Percentiles rank a stretch among this genome's conserved stretches.
Evolutionary conservation across 1,284 basidiomycete species (phyloP).

Genomic region (Ganoderma boninense): DNA sequence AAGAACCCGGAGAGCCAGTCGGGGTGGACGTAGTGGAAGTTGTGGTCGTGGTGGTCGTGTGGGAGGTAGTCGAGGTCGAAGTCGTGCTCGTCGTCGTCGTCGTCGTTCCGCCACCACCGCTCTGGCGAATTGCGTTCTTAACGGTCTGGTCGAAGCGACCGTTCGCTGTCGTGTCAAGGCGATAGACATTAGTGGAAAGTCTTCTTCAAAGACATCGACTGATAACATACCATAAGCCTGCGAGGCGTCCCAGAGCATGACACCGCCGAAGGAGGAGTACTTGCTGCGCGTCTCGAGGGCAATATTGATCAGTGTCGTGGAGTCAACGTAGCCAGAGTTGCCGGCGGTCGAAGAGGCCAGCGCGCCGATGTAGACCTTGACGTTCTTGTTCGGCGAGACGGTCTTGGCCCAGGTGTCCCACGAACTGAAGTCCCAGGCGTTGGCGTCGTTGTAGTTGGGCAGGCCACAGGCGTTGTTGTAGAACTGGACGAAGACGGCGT

Average conservation of each 20-base stretch:
- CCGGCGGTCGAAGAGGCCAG: constrained; percentile 60
- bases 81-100: constrained; percentile 19
- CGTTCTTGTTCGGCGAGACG: constrained; percentile 60
- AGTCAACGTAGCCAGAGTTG: constrained; percentile 59
- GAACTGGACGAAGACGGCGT: constrained; percentile 71
- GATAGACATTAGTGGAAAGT: background rate
- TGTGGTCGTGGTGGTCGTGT: background rate
- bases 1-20: constrained; percentile 43
- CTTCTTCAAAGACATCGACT: background rate
- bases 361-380: constrained; percentile 72
- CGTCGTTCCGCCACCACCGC: constrained; percentile 39
- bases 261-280: constrained; percentile 72
- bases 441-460: constrained; percentile 49
- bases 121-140: constrained; percentile 57
- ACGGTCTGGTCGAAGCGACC: constrained; percentile 57
- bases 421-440: constrained; percentile 57
- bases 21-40: constrained; percentile 33
- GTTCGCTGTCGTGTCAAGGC: constrained; percentile 49
- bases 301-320: constrained; percentile 54
- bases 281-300: constrained; percentile 51
- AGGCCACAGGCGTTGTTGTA: constrained; percentile 72
- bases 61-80: constrained; percentile 33
- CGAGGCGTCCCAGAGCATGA: constrained; percentile 75
- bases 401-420: constrained; percentile 74
- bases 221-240: constrained; percentile 60